Evolutionary conservation across 1,284 basidiomycete genomes (phyloP).

Genomic region (Marasmius tenuissimus): DNA sequence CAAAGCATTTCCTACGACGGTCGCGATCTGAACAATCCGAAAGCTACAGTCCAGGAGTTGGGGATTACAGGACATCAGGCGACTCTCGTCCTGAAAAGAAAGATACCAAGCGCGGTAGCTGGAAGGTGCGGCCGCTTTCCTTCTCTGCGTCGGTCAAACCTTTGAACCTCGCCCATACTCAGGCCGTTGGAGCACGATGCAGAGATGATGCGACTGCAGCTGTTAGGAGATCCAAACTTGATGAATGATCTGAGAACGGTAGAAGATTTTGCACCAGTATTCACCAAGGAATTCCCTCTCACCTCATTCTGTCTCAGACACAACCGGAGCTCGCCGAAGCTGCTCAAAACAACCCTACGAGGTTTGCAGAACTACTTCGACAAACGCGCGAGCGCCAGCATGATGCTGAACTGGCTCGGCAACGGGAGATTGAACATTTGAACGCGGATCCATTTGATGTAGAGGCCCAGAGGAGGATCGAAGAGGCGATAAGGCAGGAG

Average conservation of each 20-base stretch:
- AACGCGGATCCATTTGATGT: constrained; percentile 90
- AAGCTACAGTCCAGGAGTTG: constrained; percentile 64
- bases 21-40: constrained; percentile 60
- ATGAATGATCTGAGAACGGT: constrained; percentile 75
- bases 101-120: constrained; percentile 46
- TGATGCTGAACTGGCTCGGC: constrained; percentile 53
- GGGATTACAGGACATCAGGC: constrained; percentile 60
- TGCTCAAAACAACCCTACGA: constrained; percentile 62
- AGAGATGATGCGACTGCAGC: constrained; percentile 88
- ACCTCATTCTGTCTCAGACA: constrained; percentile 38
- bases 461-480: constrained; percentile 90
- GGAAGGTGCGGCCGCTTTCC: constrained; percentile 53
- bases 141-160: background rate
- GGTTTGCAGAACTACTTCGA: constrained; percentile 74
- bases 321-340: constrained; percentile 83
- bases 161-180: constrained; percentile 3
- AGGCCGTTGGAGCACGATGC: constrained; percentile 74
- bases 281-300: background rate
- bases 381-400: constrained; percentile 60
- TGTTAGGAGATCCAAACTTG: constrained; percentile 80
- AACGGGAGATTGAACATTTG: constrained; percentile 66
- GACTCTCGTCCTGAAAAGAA: constrained; percentile 68
- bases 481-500: constrained; percentile 91
- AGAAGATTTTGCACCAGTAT: constrained; percentile 31
- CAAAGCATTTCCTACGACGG: constrained; percentile 71